Evolutionary conservation across 495 filamentous ascomycete species (phyloP), one percentile per base, ranked within the genome.

Genomic region (Apiosordaria backusii): DNA sequence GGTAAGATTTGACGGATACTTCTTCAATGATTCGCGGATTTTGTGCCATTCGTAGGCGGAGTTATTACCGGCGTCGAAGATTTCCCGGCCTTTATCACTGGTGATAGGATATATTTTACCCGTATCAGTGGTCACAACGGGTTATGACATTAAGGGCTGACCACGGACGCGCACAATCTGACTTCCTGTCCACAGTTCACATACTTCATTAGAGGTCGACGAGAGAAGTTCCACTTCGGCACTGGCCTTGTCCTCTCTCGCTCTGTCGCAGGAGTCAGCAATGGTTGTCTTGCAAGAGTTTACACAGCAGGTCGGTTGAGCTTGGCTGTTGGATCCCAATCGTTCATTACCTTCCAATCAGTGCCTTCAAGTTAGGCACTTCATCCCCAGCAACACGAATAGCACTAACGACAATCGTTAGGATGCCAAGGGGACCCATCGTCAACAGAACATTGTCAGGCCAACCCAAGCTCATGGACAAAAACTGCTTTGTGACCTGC

Each of bases 401-500:
- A 15, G 80, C 79, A 5, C 79, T 80, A 16, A 85, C 83, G 0
- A 85, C 76, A 1, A 83, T 78, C 1, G 84, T 86, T 24, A 86
- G 69, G 27, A 87, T 80, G 1, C 85, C 85, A 2, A 86, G 69
- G 3, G 85, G 84, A 0, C 78, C 79, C 53, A 86, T 77, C 0
- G 83, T 80, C 60, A 87, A 83, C 4, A 86, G 81, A 7, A 86
- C 53, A 61, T 83, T 80, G 60, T 86, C 85, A 0, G 82, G 61
- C 52, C 75, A 68, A 22, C 70, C 77, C n/a, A 80, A 76, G 2
- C 79, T 81, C 65, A 83, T 79, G 61, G 82, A 83, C 24, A 87
- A 79, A 64, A 82, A 87, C 71, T 88, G 84, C 65, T 81, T 83
- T 2, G 84, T 82, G 24, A 87, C 76, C 61, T 81, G 77, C 60